Percentiles rank a stretch among this genome's conserved stretches.
These are phyloP conservation scores for Buddleja alternifolia DNA, from an alignment of 257 asterid species.

Conservation along the genomic window DNA sequence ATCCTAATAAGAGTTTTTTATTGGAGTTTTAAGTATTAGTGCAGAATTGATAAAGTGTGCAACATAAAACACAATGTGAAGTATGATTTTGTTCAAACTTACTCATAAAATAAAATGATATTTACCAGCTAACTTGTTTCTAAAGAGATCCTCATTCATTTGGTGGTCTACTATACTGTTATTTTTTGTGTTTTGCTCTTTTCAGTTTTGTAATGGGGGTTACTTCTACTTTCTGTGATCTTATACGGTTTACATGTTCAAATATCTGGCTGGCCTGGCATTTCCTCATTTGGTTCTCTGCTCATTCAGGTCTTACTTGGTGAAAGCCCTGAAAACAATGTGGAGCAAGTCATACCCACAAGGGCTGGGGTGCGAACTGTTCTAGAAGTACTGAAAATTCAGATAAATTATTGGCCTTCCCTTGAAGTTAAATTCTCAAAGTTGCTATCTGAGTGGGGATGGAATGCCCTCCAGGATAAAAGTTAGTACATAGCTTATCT, in stretches of 20 bases:
- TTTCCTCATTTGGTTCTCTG: conserved; percentile 38
- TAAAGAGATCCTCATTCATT: not conserved
- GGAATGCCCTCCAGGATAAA: conserved; percentile 45
- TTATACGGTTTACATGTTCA: not conserved
- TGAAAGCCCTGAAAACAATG: conserved; percentile 50
- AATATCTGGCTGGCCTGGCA: not conserved
- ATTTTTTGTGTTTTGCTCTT: not conserved
- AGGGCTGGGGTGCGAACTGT: conserved; percentile 72
- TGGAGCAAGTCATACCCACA: conserved; percentile 60
- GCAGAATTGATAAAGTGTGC: not conserved
- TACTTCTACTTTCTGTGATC: conserved; percentile 13
- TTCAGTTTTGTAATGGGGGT: not conserved
- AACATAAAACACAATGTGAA: not conserved
- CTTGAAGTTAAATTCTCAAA: conserved; percentile 47
- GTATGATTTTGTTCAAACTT: not conserved
- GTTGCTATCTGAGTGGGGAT: conserved; percentile 64
- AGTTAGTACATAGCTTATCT: conserved; percentile 55
- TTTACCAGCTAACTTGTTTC: not conserved
- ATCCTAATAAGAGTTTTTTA: not conserved
- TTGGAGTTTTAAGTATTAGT: conserved; percentile 5
- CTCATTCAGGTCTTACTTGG: conserved; percentile 83
- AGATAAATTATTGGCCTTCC: conserved; percentile 76
- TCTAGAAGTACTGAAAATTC: conserved; percentile 75
- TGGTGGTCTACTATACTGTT: not conserved
- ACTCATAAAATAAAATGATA: conserved; percentile 2